A percentile compares a stretch with the other conserved stretches of the same genome.
These are phyloP conservation scores for Speleostelium caveatum DNA, from an alignment of 78 protist genomes.

Conservation along the genomic window DNA sequence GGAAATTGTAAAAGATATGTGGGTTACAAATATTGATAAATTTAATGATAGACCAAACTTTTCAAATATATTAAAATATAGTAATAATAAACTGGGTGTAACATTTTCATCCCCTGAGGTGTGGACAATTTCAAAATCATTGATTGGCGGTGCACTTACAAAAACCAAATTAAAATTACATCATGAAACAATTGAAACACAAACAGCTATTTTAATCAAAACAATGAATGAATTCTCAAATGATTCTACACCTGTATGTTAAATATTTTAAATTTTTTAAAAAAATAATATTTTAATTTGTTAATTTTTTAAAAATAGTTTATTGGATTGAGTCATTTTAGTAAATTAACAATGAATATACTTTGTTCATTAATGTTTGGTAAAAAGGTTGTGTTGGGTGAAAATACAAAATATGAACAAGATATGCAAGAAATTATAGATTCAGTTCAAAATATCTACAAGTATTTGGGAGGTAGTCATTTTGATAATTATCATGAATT, in stretches of 20 bases:
- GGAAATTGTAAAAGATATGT: slow-evolving; percentile 4
- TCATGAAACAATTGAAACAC: not conserved
- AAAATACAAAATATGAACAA: not conserved
- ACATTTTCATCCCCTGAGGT: slow-evolving; percentile 4
- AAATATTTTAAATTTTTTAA: not conserved
- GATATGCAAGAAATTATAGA: no score
- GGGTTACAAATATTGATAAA: slow-evolving; percentile 7
- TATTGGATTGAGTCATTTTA: not conserved
- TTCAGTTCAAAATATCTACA: no score
- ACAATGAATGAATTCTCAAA: not conserved
- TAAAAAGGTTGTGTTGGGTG: not conserved
- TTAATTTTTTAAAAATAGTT: no score
- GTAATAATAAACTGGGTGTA: not conserved
- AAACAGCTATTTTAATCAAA: not conserved
- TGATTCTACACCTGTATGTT: not conserved
- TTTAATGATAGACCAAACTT: slow-evolving; percentile 31
- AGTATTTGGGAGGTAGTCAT: no score
- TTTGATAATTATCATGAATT: not conserved
- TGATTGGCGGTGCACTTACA: slow-evolving; percentile 24
- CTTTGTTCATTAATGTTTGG: not conserved
- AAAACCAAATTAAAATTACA: slow-evolving; percentile 34
- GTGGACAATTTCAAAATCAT: slow-evolving; percentile 9
- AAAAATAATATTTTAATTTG: no score
- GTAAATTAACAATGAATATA: no score
- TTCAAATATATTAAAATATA: not conserved